A percentile compares a stretch with the other conserved stretches of the same genome.
Evolutionary conservation across 2,329 filamentous ascomycete species (phyloP).

Genomic region (Phialemonium atrogriseum): DNA sequence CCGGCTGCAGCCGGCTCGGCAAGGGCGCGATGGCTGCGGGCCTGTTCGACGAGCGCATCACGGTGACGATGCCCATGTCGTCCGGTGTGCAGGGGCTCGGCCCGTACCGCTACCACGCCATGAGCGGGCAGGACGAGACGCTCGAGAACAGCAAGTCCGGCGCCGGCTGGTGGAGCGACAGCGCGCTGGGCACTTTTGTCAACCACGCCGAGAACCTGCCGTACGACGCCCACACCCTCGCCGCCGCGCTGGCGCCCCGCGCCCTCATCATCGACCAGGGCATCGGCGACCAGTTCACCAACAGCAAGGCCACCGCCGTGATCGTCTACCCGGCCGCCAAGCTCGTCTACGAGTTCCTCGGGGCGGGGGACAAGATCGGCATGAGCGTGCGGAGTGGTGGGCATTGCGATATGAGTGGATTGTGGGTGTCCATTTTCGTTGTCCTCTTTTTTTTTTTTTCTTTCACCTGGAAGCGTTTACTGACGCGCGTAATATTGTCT

Average conservation of each 20-base stretch:
- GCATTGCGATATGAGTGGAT: constrained; percentile 40
- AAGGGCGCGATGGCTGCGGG: constrained; percentile 46
- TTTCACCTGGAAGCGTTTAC: not conserved
- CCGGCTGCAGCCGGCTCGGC: constrained; percentile 45
- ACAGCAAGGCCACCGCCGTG: constrained; percentile 39
- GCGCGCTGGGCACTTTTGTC: constrained; percentile 42
- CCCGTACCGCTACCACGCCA: constrained; percentile 39
- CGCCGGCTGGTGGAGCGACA: constrained; percentile 49
- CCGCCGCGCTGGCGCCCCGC: constrained; percentile 48
- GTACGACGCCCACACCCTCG: constrained; percentile 50
- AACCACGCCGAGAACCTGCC: constrained; percentile 46
- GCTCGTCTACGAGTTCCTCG: constrained; percentile 45
- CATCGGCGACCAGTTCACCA: constrained; percentile 37
- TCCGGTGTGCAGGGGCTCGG: constrained; percentile 47
- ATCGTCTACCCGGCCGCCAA: constrained; percentile 43
- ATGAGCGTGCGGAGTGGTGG: constrained; percentile 37
- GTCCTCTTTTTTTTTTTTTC: constrained; percentile 1
- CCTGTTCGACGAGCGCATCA: constrained; percentile 41
- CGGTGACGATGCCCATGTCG: constrained; percentile 47
- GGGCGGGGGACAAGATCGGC: constrained; percentile 38
- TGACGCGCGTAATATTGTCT: constrained; percentile 4
- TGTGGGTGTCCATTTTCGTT: constrained; percentile 22
- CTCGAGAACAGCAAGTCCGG: constrained; percentile 41
- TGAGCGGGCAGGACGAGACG: constrained; percentile 36
- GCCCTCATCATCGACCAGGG: constrained; percentile 49